Base-by-base conservation (phyloP, 805 yeast species). In the Candida endomychidarum region DNA sequence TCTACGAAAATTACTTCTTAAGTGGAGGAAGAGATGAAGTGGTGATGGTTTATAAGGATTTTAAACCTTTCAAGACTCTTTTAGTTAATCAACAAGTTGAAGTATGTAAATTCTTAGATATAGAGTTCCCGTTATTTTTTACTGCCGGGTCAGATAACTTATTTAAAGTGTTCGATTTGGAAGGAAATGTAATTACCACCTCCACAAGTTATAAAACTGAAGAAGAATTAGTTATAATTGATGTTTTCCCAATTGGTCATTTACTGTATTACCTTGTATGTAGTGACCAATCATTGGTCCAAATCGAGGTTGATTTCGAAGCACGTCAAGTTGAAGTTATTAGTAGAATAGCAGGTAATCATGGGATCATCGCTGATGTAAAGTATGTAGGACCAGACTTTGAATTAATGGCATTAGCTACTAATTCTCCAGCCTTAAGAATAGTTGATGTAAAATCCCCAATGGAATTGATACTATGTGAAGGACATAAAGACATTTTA, bases 301-400 rank as follows among this genome's bases (percentile, higher is more conserved):
- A 77, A 48, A 56, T 81, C 17, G 71, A 72, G 29, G 38, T 56
- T 50, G 56, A 30, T 10, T 42, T 46, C 1, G 51, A 53, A 3
- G 54, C 53, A 6, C 50, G 49, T 19, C 23, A 35, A 7, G 45
- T 40, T 20, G 71, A 74, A 14, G 56, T 75, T 2, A 52, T 60
- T 6, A 69, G 80, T 40, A 73, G 78, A 29, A 71, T 89, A 50
- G 93, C 96, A 0, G 97, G 97, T 50, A 89, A 89, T 60, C 96
- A 91, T 63, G 98, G 97, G 42, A 91, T 93, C 18, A 81, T 93
- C 52, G 96, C 96, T 2, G 98, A 91, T 57, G 74, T 89, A 67
- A 77, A 80, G 49, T 83, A 80, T 54, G 83, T 81, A 22, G 93
- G 93, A 0, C 86, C 87, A 6, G 56, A 69, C 17, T 57, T 67